phyloP scores from a whole-genome alignment of 495 filamentous ascomycete species.

The Aspergillus ellipticus region DNA sequence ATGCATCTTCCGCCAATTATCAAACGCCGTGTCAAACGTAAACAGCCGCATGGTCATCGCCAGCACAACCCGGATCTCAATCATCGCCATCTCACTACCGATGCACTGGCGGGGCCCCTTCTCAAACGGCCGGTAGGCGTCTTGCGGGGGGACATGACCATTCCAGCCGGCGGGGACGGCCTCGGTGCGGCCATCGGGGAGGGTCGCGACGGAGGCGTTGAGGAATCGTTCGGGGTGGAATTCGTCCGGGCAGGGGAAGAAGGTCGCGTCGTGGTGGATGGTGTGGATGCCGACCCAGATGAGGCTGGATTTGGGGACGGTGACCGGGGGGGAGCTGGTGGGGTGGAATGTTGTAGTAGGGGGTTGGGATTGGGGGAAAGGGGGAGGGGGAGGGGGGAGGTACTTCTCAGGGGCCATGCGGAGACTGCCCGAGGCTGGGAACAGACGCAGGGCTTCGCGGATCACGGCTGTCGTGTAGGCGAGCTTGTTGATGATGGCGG shows the following conservation, averaged over 20 bases:
- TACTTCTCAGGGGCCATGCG: constrained; percentile 1
- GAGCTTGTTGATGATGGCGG: neutral
- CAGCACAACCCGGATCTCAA: neutral
- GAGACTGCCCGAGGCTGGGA: neutral
- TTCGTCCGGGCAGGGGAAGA: neutral
- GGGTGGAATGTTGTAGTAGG: neutral
- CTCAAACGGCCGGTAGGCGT: neutral
- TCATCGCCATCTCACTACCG: neutral
- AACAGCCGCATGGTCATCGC: neutral
- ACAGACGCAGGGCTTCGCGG: constrained; percentile 8
- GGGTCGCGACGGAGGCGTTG: neutral
- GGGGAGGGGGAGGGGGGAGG: neutral
- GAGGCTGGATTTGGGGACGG: neutral
- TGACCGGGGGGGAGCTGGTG: neutral
- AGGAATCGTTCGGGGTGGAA: constrained; percentile 3
- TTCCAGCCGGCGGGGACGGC: neutral
- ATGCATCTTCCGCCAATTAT: no score
- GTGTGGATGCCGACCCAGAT: neutral
- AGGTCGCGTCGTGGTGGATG: neutral
- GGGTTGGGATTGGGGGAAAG: no score
- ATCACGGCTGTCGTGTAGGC: constrained; percentile 8
- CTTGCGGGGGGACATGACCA: neutral
- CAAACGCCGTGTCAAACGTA: no score
- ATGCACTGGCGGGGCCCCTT: neutral
- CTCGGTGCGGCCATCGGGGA: neutral